Conservation (phyloP, 176 grass and related monocot genomes). For the Eremochloa ophiuroides region DNA sequence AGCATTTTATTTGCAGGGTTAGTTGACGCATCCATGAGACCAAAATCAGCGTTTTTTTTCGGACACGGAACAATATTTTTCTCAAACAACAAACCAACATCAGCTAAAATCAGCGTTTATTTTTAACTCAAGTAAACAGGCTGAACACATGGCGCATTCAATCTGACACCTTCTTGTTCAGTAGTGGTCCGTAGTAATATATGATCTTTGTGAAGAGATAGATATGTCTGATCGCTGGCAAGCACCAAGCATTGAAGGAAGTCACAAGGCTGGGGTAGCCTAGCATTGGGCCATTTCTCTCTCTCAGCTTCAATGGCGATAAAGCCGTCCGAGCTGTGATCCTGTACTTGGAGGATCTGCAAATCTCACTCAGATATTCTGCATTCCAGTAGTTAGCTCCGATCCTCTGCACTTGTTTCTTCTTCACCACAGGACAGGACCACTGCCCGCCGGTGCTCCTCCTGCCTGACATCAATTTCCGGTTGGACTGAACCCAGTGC, state of each 20-base stretch:
- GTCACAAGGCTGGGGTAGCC: neutral
- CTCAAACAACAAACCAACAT: too few species aligned
- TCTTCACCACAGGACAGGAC: neutral
- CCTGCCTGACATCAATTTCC: neutral
- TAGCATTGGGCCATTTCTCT: neutral
- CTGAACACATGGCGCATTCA: neutral
- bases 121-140: too few species aligned
- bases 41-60: too few species aligned
- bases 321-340: neutral
- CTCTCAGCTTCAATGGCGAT: neutral
- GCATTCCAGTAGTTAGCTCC: neutral
- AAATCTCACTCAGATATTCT: constrained; percentile 6
- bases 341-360: constrained; percentile 36
- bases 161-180: neutral
- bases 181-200: neutral
- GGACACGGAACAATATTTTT: too few species aligned
- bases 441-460: neutral
- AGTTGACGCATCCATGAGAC: too few species aligned
- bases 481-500: constrained; percentile 3
- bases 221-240: neutral
- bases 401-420: neutral
- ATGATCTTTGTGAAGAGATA: neutral
- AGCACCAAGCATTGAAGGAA: constrained; percentile 17
- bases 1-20: too few species aligned
- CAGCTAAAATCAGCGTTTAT: too few species aligned